Percentiles rank a stretch among this genome's conserved stretches.
phyloP scores from a whole-genome alignment of 1,139 yeast species.

The Candida mesenterica region DNA sequence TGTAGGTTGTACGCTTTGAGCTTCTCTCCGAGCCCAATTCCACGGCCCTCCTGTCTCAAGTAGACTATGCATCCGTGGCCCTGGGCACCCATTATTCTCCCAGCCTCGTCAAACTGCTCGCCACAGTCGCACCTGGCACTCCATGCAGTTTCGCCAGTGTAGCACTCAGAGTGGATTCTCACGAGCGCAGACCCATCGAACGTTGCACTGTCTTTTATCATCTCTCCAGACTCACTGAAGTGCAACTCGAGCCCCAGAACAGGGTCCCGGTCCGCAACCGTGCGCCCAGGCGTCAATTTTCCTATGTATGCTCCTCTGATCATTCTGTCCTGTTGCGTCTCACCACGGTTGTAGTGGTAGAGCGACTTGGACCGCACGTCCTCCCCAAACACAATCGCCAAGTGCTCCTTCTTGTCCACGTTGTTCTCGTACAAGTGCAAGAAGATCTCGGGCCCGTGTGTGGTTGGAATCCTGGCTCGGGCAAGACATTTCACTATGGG shows the following conservation, averaged over 20 bases:
- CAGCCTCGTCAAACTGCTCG: slow-evolving; percentile 98
- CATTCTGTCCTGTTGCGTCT: slow-evolving; percentile 91
- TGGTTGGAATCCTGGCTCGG: slow-evolving; percentile 91
- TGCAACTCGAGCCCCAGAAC: slow-evolving; percentile 36
- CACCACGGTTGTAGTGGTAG: slow-evolving; percentile 60
- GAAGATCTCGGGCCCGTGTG: slow-evolving; percentile 88
- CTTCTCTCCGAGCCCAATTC: slow-evolving; percentile 95
- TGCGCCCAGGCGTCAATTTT: slow-evolving; percentile 80
- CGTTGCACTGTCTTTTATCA: slow-evolving; percentile 38
- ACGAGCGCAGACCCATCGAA: slow-evolving; percentile 51
- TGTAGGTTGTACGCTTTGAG: slow-evolving; percentile 95
- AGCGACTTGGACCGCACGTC: slow-evolving; percentile 77
- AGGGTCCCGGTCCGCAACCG: slow-evolving; percentile 62
- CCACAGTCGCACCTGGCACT: slow-evolving; percentile 99
- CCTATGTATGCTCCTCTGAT: slow-evolving; percentile 97
- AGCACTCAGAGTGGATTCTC: slow-evolving; percentile 95
- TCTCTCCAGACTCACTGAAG: slow-evolving; percentile 52
- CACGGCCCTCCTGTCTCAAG: slow-evolving; percentile 96
- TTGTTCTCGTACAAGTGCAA: slow-evolving; percentile 85
- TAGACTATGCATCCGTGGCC: slow-evolving; percentile 96
- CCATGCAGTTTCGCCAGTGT: slow-evolving; percentile 99
- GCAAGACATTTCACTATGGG: slow-evolving; percentile 89
- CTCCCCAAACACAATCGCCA: slow-evolving; percentile 96
- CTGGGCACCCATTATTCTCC: slow-evolving; percentile 78
- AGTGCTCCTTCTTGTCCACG: slow-evolving; percentile 87